A percentile compares a stretch with the other conserved stretches of the same genome.
These are phyloP conservation scores for Penicillium pancosmium DNA, from an alignment of 495 filamentous ascomycete species.

Conservation along the genomic window DNA sequence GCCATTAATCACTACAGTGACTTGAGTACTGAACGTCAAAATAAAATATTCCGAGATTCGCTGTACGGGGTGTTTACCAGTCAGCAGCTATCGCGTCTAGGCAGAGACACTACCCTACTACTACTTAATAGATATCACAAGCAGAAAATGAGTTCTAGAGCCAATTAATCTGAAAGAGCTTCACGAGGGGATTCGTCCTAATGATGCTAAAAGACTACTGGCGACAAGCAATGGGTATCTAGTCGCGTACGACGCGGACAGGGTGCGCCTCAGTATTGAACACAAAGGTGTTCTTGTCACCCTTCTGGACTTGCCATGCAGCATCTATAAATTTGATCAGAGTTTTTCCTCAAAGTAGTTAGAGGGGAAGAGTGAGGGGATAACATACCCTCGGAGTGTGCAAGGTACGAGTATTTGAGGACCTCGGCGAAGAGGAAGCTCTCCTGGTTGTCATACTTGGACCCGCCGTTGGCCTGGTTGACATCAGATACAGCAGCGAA, in stretches of 20 bases:
- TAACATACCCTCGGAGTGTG: constrained; percentile 50
- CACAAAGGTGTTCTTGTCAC: constrained; percentile 64
- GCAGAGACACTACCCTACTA: too few relatives aligned
- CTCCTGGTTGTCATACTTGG: constrained; percentile 72
- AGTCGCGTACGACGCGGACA: constrained; percentile 51
- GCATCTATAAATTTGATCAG: constrained; percentile 49
- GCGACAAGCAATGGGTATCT: background rate
- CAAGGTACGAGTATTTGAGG: constrained; percentile 81
- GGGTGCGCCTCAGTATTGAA: constrained; percentile 90
- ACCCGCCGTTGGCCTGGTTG: constrained; percentile 62
- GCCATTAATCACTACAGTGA: too few relatives aligned
- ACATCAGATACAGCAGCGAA: constrained; percentile 69
- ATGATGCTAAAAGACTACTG: background rate
- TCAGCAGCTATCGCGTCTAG: too few relatives aligned
- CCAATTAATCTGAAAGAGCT: background rate
- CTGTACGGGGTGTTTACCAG: too few relatives aligned
- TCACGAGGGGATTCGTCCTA: background rate
- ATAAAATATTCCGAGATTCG: too few relatives aligned
- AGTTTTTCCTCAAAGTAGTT: background rate
- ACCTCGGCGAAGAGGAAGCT: constrained; percentile 92
- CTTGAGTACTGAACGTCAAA: too few relatives aligned
- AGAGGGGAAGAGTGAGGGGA: background rate
- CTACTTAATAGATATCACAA: background rate
- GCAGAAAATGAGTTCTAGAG: background rate
- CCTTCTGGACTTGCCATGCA: constrained; percentile 66